phyloP scores from a whole-genome alignment of 2,329 filamentous ascomycete genomes.

The Aureobasidium sp. region DNA sequence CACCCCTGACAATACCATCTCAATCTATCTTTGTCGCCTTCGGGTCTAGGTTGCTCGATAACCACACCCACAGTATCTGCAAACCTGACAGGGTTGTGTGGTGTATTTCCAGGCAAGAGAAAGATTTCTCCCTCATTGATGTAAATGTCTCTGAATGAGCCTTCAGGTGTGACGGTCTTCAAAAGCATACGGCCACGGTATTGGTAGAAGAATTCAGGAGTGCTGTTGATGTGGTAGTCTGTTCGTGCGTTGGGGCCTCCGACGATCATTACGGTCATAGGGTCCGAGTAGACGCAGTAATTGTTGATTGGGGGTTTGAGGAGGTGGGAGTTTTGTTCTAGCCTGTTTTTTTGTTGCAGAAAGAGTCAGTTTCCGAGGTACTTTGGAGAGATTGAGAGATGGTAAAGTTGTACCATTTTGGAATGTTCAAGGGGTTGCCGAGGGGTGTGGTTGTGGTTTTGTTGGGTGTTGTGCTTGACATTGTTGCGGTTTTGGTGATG shows the following conservation, averaged over 20 bases:
- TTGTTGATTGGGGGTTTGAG: constrained; percentile 97
- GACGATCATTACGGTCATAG: constrained; percentile 91
- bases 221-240: constrained; percentile 98
- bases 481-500: background rate
- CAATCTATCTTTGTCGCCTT: constrained; percentile 77
- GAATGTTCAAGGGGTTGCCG: constrained; percentile 45
- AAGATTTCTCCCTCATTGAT: constrained; percentile 97
- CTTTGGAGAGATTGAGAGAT: background rate
- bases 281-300: constrained; percentile 93
- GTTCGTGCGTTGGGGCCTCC: constrained; percentile 96
- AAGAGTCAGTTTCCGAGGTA: background rate
- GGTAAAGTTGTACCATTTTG: constrained; percentile 42
- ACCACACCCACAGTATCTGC: constrained; percentile 95
- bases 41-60: constrained; percentile 84
- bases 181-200: constrained; percentile 94
- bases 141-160: constrained; percentile 80
- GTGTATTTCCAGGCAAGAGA: constrained; percentile 91
- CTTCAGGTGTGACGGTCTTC: constrained; percentile 79
- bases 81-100: constrained; percentile 96
- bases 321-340: constrained; percentile 91
- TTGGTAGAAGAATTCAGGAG: constrained; percentile 99
- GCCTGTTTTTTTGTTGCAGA: constrained; percentile 64
- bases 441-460: constrained; percentile 20
- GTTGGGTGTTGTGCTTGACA: background rate
- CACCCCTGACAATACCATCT: constrained; percentile 91